Evolutionary conservation across 78 protist genomes (phyloP), one percentile per base, ranked within the genome.

Genomic region (Creolimax fragrantissima): DNA sequence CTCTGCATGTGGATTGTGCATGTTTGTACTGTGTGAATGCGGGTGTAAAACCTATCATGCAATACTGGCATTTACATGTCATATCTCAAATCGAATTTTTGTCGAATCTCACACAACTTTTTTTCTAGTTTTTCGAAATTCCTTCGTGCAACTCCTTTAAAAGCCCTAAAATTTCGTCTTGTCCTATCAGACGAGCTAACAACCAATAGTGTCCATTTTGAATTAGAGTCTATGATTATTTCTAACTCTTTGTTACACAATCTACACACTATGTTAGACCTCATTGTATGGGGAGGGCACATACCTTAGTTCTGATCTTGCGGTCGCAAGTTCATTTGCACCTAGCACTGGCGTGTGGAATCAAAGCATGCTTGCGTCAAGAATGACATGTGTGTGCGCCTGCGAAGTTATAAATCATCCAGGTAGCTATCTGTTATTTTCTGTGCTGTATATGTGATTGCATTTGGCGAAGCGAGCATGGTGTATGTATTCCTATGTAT

Each of bases 211-310:
- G 11, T 58, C 11, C 39, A 32, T 17, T 58, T 58, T 32, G 74
- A 32, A 24, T 58, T 24, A 58, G 74, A 58, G 74, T 58, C 24
- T 32, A 24, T 58, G 74, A 32, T 58, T 0, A 58, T 0, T 32
- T 24, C 11, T 58, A 58, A 85, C 89, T 11, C 89, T 39, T 41
- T 4, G 3, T 39, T 36, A 85, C 37, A 3, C 89, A n/a, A n/a
- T n/a, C n/a, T n/a, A 84, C 90, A 2, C 90, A 3, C 44, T 35
- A 35, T 5, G 7, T 17, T 67, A 88, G 90, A 88, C 90, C n/a
- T 36, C 90, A 5, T 3, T 88, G 45, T 88, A 88, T 42, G 90
- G 90, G 5, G 44, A 88, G 44, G 90, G 90, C 39, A 88, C 90
- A 7, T 88, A 88, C 58, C 44, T 88, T 11, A 42, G 66, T 3